Evolutionary conservation across 805 yeast genomes (phyloP).

Genomic region (Candida rishiriensis): DNA sequence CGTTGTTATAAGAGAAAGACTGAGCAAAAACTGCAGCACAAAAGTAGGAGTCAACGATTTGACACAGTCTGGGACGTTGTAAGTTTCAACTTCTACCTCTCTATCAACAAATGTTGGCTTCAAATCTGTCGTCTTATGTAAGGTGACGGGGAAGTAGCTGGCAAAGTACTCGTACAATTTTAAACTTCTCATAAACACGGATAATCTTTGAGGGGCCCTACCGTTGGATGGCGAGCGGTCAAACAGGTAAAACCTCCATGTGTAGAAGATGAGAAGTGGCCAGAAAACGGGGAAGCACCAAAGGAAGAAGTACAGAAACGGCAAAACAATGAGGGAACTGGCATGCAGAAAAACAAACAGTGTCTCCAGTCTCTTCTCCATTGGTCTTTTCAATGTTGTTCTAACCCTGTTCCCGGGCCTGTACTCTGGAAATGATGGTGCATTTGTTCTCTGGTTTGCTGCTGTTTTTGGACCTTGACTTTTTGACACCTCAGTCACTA

Average conservation of each 20-base stretch:
- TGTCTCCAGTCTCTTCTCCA: conserved; percentile 58
- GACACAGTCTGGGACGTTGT: conserved; percentile 3
- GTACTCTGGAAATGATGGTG: conserved; percentile 11
- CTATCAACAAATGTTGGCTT: conserved; percentile 60
- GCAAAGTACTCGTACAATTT: conserved; percentile 68
- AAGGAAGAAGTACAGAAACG: conserved; percentile 49
- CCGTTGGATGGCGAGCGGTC: conserved; percentile 79
- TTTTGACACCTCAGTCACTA: too few species aligned
- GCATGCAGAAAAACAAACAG: conserved; percentile 70
- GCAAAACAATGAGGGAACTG: conserved; percentile 58
- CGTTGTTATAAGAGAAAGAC: not conserved
- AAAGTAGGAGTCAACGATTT: conserved; percentile 4
- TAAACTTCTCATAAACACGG: conserved; percentile 51
- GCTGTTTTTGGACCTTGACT: too few species aligned
- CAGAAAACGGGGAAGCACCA: conserved; percentile 51
- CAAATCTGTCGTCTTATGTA: conserved; percentile 64
- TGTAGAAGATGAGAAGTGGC: conserved; percentile 63
- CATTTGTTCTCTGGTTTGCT: too few species aligned
- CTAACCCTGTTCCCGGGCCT: conserved; percentile 32
- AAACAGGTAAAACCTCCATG: conserved; percentile 47
- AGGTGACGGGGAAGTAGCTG: conserved; percentile 71
- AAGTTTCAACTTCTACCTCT: conserved; percentile 2
- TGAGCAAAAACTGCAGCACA: not conserved
- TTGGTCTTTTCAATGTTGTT: conserved; percentile 56
- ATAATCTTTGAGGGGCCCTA: conserved; percentile 51